These are phyloP conservation scores for Diaporthe citri DNA, from an alignment of 2,329 filamentous ascomycete species.

Conservation along the genomic window DNA sequence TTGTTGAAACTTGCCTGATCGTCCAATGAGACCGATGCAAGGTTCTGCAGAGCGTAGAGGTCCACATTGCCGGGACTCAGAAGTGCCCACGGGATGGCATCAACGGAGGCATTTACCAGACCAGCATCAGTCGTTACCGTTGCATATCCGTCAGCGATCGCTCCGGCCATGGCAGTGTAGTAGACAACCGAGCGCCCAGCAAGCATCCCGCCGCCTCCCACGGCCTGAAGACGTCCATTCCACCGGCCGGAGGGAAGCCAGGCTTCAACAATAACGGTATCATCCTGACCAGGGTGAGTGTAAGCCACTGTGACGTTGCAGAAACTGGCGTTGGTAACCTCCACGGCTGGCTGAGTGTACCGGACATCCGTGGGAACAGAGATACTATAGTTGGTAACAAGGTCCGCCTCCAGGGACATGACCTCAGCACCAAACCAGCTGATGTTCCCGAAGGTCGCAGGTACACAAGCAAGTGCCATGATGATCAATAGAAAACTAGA, in stretches of 20 bases:
- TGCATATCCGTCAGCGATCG: slow-evolving; percentile 44
- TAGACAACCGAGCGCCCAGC: slow-evolving; percentile 14
- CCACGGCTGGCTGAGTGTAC: slow-evolving; percentile 1
- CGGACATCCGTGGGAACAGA: neutral
- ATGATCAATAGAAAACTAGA: neutral
- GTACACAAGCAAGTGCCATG: neutral
- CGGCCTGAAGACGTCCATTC: slow-evolving; percentile 23
- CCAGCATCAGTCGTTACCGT: slow-evolving; percentile 47
- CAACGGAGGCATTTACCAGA: neutral
- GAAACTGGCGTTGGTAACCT: neutral
- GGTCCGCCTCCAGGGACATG: neutral
- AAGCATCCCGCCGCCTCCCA: slow-evolving; percentile 13
- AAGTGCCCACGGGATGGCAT: slow-evolving; percentile 29
- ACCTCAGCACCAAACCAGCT: neutral
- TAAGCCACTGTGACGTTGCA: slow-evolving; percentile 27
- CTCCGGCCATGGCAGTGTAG: slow-evolving; percentile 40
- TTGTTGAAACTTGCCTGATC: slow-evolving; percentile 32
- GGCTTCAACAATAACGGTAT: slow-evolving; percentile 11
- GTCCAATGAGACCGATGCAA: slow-evolving; percentile 44
- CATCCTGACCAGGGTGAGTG: slow-evolving; percentile 19
- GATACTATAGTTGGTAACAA: neutral
- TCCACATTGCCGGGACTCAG: slow-evolving; percentile 42
- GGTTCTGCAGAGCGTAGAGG: slow-evolving; percentile 43
- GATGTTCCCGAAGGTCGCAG: neutral
- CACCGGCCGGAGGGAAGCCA: slow-evolving; percentile 8